Percentiles rank a stretch among this genome's conserved stretches.
Conservation (phyloP, 148 eudicot species). For the Chenopodium album region DNA sequence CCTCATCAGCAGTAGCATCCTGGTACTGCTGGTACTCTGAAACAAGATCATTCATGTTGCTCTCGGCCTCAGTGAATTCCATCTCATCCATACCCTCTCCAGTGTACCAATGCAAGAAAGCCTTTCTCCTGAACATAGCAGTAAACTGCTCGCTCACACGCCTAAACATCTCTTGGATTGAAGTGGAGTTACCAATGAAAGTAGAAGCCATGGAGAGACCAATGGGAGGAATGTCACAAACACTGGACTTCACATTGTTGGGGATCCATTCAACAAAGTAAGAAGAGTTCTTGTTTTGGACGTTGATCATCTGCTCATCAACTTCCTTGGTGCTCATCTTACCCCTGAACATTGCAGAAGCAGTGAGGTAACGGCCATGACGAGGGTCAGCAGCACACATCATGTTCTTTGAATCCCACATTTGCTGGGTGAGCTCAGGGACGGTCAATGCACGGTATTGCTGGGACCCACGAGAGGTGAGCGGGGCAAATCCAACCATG, state of each 20-base stretch:
- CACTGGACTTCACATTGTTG: conserved; percentile 48
- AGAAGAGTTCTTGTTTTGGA: conserved; percentile 51
- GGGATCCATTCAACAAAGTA: conserved; percentile 58
- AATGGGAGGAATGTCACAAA: conserved; percentile 46
- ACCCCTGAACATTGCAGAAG: conserved; percentile 57
- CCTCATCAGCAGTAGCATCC: conserved; percentile 43
- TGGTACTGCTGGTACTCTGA: conserved; percentile 45
- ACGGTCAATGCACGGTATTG: conserved; percentile 47
- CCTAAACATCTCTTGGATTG: conserved; percentile 47
- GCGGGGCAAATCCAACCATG: conserved; percentile 53
- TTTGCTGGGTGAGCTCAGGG: conserved; percentile 59
- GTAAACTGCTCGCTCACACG: conserved; percentile 47
- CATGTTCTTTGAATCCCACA: conserved; percentile 63
- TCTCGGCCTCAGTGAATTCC: conserved; percentile 91
- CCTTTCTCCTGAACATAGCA: conserved; percentile 67
- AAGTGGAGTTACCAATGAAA: conserved; percentile 42
- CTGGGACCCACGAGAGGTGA: conserved; percentile 51
- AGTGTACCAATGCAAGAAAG: conserved; percentile 90
- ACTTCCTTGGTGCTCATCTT: conserved; percentile 60
- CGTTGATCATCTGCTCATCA: conserved; percentile 52
- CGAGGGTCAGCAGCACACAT: conserved; percentile 62
- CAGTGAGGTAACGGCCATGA: conserved; percentile 57
- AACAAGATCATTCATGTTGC: conserved; percentile 55
- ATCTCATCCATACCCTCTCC: conserved; percentile 94
- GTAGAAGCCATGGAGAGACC: conserved; percentile 47